Evolutionary conservation across 805 yeast species (phyloP).

Genomic region (Cyberlindnera saturnus): DNA sequence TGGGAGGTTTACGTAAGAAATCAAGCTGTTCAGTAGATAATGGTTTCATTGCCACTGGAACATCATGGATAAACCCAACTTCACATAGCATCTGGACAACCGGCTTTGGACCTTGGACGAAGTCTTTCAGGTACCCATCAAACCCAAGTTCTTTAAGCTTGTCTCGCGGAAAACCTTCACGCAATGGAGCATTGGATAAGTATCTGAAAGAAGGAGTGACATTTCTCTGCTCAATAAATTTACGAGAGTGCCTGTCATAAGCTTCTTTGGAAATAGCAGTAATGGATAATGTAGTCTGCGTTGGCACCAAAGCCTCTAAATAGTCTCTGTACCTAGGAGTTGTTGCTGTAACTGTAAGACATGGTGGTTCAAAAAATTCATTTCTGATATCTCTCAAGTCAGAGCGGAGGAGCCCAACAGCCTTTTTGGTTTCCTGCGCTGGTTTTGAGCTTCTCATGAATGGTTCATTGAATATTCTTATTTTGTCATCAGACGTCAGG

Average conservation of each 20-base stretch:
- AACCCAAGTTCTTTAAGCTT: slow-evolving; percentile 52
- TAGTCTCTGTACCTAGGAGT: slow-evolving; percentile 45
- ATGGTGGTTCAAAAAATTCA: slow-evolving; percentile 67
- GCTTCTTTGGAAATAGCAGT: slow-evolving; percentile 50
- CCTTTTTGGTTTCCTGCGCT: slow-evolving; percentile 25
- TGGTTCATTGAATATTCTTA: slow-evolving; percentile 37
- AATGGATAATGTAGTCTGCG: slow-evolving; percentile 51
- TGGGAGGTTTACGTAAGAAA: slow-evolving; percentile 27
- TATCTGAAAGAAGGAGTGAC: slow-evolving; percentile 55
- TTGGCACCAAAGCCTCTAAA: slow-evolving; percentile 51
- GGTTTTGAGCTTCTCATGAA: slow-evolving; percentile 1
- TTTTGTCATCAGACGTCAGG: slow-evolving; percentile 43
- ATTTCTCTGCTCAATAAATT: slow-evolving; percentile 32
- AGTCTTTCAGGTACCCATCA: slow-evolving; percentile 73
- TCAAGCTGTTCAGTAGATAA: slow-evolving; percentile 36
- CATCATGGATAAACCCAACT: slow-evolving; percentile 38
- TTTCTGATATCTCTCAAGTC: slow-evolving; percentile 29
- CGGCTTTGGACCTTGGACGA: slow-evolving; percentile 62
- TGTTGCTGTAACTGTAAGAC: slow-evolving; percentile 52
- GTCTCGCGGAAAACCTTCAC: slow-evolving; percentile 25
- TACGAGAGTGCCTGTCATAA: slow-evolving; percentile 39
- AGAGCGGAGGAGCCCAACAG: slow-evolving; percentile 38
- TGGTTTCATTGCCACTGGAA: slow-evolving; percentile 57
- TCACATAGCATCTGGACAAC: slow-evolving; percentile 71
- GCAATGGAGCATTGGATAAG: slow-evolving; percentile 15